Conservation (phyloP, 2,329 filamentous ascomycete species). For the Diaporthe citrichinensis region DNA sequence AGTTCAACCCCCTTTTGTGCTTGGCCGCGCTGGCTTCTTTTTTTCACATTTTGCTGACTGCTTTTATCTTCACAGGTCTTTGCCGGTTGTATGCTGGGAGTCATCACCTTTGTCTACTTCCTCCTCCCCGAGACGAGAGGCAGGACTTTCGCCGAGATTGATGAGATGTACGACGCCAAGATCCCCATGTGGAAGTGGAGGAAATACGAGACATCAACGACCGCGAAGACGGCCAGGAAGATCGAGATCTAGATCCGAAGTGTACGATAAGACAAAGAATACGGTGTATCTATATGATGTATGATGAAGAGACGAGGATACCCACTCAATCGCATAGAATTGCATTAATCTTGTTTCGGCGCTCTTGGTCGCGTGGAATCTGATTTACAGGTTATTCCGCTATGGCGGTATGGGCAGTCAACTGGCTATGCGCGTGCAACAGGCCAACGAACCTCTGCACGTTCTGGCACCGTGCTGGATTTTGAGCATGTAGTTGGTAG, state of each 20-base stretch:
- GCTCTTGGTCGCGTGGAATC: neutral
- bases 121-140: constrained; percentile 36
- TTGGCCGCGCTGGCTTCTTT: neutral
- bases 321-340: constrained; percentile 1
- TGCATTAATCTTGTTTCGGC: neutral
- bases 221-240: constrained; percentile 29
- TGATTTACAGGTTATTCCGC: too few relatives aligned
- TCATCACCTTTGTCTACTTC: constrained; percentile 39
- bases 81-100: constrained; percentile 37
- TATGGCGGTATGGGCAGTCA: neutral
- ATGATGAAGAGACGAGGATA: constrained; percentile 28
- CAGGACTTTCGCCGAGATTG: constrained; percentile 39
- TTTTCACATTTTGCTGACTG: neutral
- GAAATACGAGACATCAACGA: constrained; percentile 30
- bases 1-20: neutral
- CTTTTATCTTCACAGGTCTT: constrained; percentile 12
- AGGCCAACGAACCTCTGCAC: neutral
- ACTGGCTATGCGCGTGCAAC: neutral
- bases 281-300: constrained; percentile 22
- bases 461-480: neutral
- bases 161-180: constrained; percentile 39
- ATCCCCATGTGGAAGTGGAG: constrained; percentile 37
- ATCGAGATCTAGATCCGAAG: constrained; percentile 12
- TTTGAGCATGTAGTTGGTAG: neutral
- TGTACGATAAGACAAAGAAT: neutral